phyloP scores from a whole-genome alignment of 164 flowering plant species.

The Brasenia schreberi region DNA sequence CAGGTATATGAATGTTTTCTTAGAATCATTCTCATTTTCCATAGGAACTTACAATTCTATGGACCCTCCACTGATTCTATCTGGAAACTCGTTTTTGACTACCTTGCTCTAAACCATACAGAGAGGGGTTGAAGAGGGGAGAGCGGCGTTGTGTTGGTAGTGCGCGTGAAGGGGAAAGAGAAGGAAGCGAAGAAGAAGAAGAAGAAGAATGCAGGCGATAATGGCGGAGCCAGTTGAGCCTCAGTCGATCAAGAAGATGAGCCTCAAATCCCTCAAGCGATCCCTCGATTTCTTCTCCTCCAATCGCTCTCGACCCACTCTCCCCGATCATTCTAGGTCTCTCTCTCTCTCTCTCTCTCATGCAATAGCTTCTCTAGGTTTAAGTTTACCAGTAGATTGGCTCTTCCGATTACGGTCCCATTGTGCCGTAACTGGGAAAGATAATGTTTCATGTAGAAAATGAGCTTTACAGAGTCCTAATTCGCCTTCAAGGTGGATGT shows the following conservation, averaged over 20 bases:
- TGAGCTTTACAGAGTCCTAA: too few relatives aligned
- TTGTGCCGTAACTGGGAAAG: too few relatives aligned
- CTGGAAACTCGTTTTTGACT: too few relatives aligned
- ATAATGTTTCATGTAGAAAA: too few relatives aligned
- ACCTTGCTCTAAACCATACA: too few relatives aligned
- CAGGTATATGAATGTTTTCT: too few relatives aligned
- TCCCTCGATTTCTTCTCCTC: conserved; percentile 79
- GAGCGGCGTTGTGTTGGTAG: too few relatives aligned
- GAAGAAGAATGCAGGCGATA: conserved; percentile 21
- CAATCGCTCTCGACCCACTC: conserved; percentile 41
- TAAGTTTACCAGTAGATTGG: not conserved
- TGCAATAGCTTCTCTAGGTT: not conserved
- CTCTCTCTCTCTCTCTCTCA: conserved; percentile 1
- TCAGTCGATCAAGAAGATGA: conserved; percentile 83
- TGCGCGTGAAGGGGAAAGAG: not conserved
- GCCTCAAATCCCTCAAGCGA: conserved; percentile 74
- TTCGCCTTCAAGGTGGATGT: too few relatives aligned
- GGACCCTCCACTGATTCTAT: too few relatives aligned
- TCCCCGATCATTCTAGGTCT: conserved; percentile 64
- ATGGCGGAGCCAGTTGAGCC: conserved; percentile 82
- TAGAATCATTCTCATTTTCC: too few relatives aligned
- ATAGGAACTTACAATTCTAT: too few relatives aligned
- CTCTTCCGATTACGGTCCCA: not conserved
- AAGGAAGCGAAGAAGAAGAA: not conserved
- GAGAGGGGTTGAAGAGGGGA: too few relatives aligned